phyloP scores from a whole-genome alignment of 176 grass and related monocot genomes.

The Thinopyrum elongatum region DNA sequence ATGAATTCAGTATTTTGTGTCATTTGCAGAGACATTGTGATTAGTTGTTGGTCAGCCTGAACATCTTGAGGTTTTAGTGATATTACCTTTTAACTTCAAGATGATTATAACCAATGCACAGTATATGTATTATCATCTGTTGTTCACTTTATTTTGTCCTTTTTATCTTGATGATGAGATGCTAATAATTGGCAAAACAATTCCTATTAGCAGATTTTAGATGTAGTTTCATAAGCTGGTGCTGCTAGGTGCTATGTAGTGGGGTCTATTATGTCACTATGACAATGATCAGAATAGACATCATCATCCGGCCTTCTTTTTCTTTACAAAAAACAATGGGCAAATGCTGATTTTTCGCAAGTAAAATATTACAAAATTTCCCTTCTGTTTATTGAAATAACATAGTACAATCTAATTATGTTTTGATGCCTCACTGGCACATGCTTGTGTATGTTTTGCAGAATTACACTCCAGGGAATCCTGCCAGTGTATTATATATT shows the following conservation, averaged over 20 bases:
- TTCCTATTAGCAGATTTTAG: neutral
- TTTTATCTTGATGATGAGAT: slow-evolving; percentile 3
- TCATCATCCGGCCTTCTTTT: neutral
- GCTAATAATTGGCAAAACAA: neutral
- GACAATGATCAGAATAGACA: neutral
- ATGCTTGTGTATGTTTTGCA: slow-evolving; percentile 14
- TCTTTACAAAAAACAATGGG: neutral
- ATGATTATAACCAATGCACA: slow-evolving; percentile 12
- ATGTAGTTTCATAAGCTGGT: too few species aligned
- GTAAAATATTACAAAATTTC: neutral
- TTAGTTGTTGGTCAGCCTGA: neutral
- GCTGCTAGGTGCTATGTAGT: too few species aligned
- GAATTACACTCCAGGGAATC: slow-evolving; percentile 91
- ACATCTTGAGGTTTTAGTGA: neutral
- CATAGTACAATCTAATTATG: neutral
- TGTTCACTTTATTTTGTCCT: neutral
- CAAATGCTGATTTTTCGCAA: neutral
- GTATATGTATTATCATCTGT: neutral
- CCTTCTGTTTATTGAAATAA: neutral
- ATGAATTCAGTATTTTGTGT: slow-evolving; percentile 15
- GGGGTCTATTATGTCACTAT: neutral
- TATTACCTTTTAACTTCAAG: neutral
- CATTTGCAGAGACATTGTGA: slow-evolving; percentile 16
- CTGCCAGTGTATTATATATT: slow-evolving; percentile 76
- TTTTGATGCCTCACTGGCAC: neutral